Evolutionary conservation across 2,329 filamentous ascomycete species (phyloP).

Genomic region (Cladosporium austrohemisphaericum): DNA sequence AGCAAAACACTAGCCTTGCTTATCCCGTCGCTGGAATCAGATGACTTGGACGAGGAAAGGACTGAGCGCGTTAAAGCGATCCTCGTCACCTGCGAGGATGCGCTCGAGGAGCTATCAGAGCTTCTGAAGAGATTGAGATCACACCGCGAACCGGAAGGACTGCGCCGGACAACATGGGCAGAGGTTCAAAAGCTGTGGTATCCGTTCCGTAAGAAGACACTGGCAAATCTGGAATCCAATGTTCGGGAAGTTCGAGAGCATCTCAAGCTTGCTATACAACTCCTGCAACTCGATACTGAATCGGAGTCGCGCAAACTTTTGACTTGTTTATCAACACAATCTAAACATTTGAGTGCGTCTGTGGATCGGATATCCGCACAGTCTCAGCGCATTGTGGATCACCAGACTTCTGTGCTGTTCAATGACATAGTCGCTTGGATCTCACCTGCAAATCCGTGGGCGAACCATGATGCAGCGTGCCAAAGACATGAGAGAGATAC

Average conservation of each 20-base stretch:
- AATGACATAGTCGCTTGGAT: conserved; percentile 21
- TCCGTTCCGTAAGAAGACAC: conserved; percentile 16
- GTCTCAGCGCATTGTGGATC: neutral
- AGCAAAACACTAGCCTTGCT: conserved; percentile 16
- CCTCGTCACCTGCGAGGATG: conserved; percentile 11
- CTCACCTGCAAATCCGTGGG: conserved; percentile 20
- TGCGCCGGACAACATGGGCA: conserved; percentile 15
- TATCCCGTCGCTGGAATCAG: conserved; percentile 1
- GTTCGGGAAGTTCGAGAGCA: conserved; percentile 15
- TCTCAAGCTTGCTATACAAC: conserved; percentile 16
- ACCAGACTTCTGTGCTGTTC: conserved; percentile 15
- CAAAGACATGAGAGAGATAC: conserved; percentile 19
- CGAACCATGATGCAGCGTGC: conserved; percentile 21
- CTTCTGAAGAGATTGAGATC: conserved; percentile 10
- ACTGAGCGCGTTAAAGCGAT: conserved; percentile 10
- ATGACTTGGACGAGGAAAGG: conserved; percentile 9
- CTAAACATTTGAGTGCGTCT: no score
- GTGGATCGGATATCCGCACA: neutral
- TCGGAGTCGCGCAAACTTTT: conserved; percentile 2
- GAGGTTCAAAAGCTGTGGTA: conserved; percentile 16
- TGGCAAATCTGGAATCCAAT: conserved; percentile 13
- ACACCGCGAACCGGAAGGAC: conserved; percentile 9
- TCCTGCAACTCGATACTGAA: conserved; percentile 17
- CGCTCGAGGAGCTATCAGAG: conserved; percentile 13
- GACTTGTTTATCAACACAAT: neutral